Evolutionary conservation across 2,329 filamentous ascomycete genomes (phyloP).

Genomic region (Nemania sp.): DNA sequence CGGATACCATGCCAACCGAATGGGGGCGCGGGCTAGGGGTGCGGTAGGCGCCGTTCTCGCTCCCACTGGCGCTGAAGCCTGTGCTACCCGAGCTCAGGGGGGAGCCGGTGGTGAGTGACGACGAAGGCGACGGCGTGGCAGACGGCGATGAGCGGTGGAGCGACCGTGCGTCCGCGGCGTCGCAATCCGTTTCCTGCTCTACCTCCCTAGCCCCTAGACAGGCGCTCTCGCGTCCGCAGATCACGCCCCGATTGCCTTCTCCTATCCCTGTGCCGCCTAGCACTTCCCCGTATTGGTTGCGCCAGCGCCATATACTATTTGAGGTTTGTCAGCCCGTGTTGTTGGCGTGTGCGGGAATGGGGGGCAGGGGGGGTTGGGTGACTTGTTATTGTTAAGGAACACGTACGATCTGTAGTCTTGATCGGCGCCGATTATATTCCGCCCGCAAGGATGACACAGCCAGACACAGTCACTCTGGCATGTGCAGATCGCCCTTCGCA

Average conservation of each 20-base stretch:
- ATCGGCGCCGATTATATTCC: slow-evolving; percentile 66
- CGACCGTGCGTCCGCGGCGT: slow-evolving; percentile 70
- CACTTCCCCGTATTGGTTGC: slow-evolving; percentile 79
- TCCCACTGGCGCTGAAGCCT: slow-evolving; percentile 17
- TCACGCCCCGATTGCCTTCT: slow-evolving; percentile 84
- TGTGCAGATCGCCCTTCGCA: slow-evolving; percentile 61
- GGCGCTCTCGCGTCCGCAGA: slow-evolving; percentile 76
- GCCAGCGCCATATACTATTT: slow-evolving; percentile 81
- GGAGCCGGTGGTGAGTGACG: slow-evolving; percentile 21
- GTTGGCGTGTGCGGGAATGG: background rate
- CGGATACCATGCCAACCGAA: slow-evolving; percentile 20
- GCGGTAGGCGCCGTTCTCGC: slow-evolving; percentile 22
- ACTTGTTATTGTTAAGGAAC: background rate
- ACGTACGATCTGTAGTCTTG: slow-evolving; percentile 62
- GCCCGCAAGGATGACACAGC: slow-evolving; percentile 85
- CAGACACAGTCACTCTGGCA: slow-evolving; percentile 67
- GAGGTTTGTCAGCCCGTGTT: background rate
- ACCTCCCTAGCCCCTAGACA: slow-evolving; percentile 79
- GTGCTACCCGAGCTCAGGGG: slow-evolving; percentile 18
- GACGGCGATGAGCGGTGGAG: slow-evolving; percentile 26
- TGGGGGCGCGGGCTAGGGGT: slow-evolving; percentile 47
- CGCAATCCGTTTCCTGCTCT: slow-evolving; percentile 84
- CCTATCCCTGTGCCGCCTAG: slow-evolving; percentile 85
- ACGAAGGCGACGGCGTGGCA: slow-evolving; percentile 23
- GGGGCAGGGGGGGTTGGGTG: too few species aligned